phyloP scores from a whole-genome alignment of 257 asterid genomes.

The Solanum pimpinellifolium region DNA sequence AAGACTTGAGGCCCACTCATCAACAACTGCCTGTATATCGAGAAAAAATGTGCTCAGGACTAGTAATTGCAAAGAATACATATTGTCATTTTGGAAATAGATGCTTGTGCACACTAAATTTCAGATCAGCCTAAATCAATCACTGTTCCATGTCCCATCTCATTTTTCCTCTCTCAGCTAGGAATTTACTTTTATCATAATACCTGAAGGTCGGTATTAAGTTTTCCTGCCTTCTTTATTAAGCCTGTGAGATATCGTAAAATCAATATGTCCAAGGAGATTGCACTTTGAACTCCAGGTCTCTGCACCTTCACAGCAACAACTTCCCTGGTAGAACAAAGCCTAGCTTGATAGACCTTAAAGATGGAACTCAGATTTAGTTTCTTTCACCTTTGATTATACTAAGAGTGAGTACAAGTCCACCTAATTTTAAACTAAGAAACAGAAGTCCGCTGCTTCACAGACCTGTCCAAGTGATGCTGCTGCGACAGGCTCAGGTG shows the following conservation, averaged over 20 bases:
- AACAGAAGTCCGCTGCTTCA: neutral
- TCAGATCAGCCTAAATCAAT: neutral
- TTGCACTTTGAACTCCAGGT: slow-evolving; percentile 98
- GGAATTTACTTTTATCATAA: slow-evolving; percentile 2
- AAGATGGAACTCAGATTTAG: neutral
- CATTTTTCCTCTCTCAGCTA: neutral
- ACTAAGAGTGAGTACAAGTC: neutral
- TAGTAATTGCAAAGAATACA: neutral
- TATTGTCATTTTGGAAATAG: neutral
- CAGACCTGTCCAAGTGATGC: slow-evolving; percentile 97
- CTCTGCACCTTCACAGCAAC: slow-evolving; percentile 97
- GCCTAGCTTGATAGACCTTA: slow-evolving; percentile 98
- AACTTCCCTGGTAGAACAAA: slow-evolving; percentile 56
- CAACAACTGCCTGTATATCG: slow-evolving; percentile 65
- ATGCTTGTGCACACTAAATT: neutral
- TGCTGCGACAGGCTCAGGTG: slow-evolving; percentile 96
- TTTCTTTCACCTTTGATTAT: neutral
- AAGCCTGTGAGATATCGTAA: slow-evolving; percentile 77
- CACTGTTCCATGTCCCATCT: neutral
- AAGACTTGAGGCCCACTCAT: slow-evolving; percentile 99
- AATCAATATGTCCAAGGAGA: slow-evolving; percentile 79
- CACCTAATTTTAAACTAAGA: neutral
- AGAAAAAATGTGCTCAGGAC: slow-evolving; percentile 7
- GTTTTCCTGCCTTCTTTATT: slow-evolving; percentile 59
- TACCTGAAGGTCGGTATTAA: slow-evolving; percentile 95